A percentile compares a stretch with the other conserved stretches of the same genome.
Conservation (phyloP, 345 rosid genomes). For the Acer campestre region DNA sequence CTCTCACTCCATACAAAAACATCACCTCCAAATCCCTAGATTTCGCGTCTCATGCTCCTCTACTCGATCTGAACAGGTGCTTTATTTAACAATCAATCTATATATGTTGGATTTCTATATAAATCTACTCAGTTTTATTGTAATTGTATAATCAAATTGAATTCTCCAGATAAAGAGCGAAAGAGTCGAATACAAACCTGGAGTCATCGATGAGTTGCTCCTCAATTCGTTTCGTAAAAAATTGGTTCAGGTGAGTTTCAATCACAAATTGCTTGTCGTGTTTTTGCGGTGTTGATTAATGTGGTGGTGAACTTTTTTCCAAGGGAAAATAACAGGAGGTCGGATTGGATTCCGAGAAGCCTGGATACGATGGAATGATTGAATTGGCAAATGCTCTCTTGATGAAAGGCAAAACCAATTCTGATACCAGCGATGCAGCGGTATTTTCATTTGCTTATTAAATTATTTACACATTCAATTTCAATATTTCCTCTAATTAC, state of each 20-base stretch:
- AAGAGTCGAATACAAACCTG: conserved; percentile 48
- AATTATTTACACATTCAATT: not conserved
- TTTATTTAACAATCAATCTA: not conserved
- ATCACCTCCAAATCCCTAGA: conserved; percentile 12
- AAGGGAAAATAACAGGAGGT: conserved; percentile 66
- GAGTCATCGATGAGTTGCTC: conserved; percentile 57
- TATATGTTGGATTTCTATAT: not conserved
- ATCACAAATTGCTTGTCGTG: not conserved
- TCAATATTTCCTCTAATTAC: not conserved
- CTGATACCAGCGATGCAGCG: conserved; percentile 68
- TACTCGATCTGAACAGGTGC: conserved; percentile 33
- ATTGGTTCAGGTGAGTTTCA: conserved; percentile 59
- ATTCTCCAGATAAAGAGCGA: conserved; percentile 36
- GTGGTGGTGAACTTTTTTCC: not conserved
- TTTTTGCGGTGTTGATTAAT: not conserved
- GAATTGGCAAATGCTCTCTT: conserved; percentile 69
- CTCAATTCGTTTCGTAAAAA: conserved; percentile 68
- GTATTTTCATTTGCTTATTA: conserved; percentile 31
- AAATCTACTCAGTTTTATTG: too few relatives aligned
- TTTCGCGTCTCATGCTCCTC: conserved; percentile 34
- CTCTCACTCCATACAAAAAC: conserved; percentile 11
- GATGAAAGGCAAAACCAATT: conserved; percentile 56
- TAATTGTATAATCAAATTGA: not conserved
- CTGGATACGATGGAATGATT: conserved; percentile 81
- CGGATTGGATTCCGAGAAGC: conserved; percentile 90